phyloP scores from a whole-genome alignment of 768 basidiomycete genomes.

The Hysterangium stoloniferum region DNA sequence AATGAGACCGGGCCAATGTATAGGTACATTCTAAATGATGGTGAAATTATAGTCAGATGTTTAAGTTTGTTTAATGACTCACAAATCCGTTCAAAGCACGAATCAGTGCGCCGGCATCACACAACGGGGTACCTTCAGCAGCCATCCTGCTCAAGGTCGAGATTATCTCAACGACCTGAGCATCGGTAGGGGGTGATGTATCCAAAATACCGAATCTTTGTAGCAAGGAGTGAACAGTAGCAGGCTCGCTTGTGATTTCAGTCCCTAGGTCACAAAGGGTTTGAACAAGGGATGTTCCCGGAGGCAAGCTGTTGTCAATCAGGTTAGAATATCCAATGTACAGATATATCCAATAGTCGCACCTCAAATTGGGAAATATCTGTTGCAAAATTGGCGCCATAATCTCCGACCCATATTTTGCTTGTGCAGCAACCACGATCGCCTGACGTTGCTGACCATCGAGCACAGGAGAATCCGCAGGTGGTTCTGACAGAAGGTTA shows the following conservation, averaged over 20 bases:
- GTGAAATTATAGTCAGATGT: background rate
- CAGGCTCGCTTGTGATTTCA: constrained; percentile 69
- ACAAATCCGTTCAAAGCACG: constrained; percentile 70
- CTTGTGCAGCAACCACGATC: constrained; percentile 64
- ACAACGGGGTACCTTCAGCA: constrained; percentile 62
- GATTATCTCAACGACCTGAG: constrained; percentile 64
- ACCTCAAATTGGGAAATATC: constrained; percentile 73
- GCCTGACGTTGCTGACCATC: constrained; percentile 69
- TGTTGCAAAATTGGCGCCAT: constrained; percentile 66
- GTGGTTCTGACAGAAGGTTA: constrained; percentile 67
- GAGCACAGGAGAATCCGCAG: constrained; percentile 61
- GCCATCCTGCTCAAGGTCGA: constrained; percentile 59
- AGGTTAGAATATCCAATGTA: background rate
- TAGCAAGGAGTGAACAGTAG: constrained; percentile 60
- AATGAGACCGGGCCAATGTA: constrained; percentile 80
- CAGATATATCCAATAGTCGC: constrained; percentile 15
- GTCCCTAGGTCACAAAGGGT: constrained; percentile 69
- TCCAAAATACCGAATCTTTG: constrained; percentile 72
- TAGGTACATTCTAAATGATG: constrained; percentile 41
- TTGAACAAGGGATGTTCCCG: constrained; percentile 66
- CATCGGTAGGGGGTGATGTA: constrained; percentile 60
- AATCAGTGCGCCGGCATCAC: constrained; percentile 69
- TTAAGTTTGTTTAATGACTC: constrained; percentile 25
- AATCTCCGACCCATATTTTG: constrained; percentile 74
- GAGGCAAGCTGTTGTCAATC: constrained; percentile 42